Evolutionary conservation across 352 stramenopile genomes (phyloP).

Genomic region (Pythium rhizo-oryzae): DNA sequence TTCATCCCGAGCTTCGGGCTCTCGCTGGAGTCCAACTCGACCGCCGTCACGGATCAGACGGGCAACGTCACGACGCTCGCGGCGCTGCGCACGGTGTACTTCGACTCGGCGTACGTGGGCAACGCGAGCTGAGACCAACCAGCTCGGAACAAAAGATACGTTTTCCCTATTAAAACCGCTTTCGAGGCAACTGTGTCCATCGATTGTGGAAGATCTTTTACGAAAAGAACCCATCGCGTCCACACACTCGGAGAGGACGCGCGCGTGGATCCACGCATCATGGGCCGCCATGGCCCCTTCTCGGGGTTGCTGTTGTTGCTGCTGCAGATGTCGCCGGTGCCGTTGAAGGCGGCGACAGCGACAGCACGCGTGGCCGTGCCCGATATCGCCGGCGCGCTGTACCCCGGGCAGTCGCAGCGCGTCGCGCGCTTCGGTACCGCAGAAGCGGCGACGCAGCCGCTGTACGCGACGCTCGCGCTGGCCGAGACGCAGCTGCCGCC

Average conservation of each 20-base stretch:
- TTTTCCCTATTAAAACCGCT: neutral
- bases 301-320: neutral
- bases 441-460: neutral
- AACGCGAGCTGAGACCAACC: neutral
- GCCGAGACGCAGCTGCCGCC: neutral
- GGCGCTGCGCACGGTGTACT: slow-evolving; percentile 7
- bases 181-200: neutral
- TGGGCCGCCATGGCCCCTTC: too few species aligned
- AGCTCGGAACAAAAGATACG: neutral
- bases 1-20: slow-evolving; percentile 16
- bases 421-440: neutral
- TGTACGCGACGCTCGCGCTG: neutral
- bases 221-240: too few species aligned
- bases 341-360: neutral
- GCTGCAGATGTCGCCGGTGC: neutral
- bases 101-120: slow-evolving; percentile 7
- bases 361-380: neutral
- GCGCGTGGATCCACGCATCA: too few species aligned
- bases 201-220: neutral
- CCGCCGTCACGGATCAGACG: neutral
- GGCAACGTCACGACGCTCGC: neutral
- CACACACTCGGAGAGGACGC: too few species aligned
- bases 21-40: neutral
- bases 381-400: slow-evolving; percentile 5
- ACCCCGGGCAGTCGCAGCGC: neutral